These are phyloP conservation scores for Pyricularia sp. DNA, from an alignment of 2,329 filamentous ascomycete genomes.

Conservation along the genomic window DNA sequence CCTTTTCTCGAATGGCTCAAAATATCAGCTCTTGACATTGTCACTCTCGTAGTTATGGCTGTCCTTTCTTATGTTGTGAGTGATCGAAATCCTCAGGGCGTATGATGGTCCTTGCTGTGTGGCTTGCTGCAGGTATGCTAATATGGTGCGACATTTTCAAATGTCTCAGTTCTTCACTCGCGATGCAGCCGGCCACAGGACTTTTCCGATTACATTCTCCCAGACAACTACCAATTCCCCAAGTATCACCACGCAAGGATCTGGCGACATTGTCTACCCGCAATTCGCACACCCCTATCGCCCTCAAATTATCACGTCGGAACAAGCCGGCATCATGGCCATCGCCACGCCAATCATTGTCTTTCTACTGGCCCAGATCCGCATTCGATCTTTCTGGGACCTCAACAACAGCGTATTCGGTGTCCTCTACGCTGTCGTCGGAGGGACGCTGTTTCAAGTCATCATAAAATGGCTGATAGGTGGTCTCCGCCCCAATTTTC, in stretches of 20 bases:
- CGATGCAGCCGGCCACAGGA: constrained; percentile 52
- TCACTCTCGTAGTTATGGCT: constrained; percentile 55
- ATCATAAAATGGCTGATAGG: constrained; percentile 66
- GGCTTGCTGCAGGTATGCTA: not conserved
- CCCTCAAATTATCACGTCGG: constrained; percentile 59
- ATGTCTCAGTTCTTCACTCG: constrained; percentile 43
- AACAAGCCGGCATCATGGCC: constrained; percentile 53
- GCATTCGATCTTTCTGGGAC: constrained; percentile 55
- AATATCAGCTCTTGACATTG: constrained; percentile 50
- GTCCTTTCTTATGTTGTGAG: constrained; percentile 52
- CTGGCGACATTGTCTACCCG: constrained; percentile 56
- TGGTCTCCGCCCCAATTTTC: constrained; percentile 58
- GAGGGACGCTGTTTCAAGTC: constrained; percentile 60
- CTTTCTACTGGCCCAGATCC: constrained; percentile 53
- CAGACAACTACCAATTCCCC: constrained; percentile 19
- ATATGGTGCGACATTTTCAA: not conserved
- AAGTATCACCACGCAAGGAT: constrained; percentile 13
- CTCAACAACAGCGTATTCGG: constrained; percentile 59
- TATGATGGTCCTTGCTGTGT: too few species aligned
- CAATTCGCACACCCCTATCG: constrained; percentile 59
- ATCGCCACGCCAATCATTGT: constrained; percentile 48
- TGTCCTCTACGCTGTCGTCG: constrained; percentile 55
- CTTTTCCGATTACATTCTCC: constrained; percentile 53
- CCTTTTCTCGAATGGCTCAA: constrained; percentile 57
- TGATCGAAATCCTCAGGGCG: constrained; percentile 3